A percentile compares a stretch with the other conserved stretches of the same genome.
Conservation (phyloP, 495 filamentous ascomycete species). For the Aspergillus bertholletiae region DNA sequence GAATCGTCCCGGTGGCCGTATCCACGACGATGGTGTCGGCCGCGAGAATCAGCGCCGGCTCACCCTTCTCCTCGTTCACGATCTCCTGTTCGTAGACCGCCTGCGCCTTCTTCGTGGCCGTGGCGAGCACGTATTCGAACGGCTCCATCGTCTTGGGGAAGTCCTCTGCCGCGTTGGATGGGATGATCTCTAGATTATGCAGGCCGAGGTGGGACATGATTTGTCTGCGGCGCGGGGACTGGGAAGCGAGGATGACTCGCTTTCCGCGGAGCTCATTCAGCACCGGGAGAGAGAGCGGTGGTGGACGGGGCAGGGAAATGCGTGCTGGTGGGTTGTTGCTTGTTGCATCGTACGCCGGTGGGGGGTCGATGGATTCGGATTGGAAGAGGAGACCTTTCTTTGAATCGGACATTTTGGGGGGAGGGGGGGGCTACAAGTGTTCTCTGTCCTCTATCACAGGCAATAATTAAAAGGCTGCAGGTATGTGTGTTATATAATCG, state of each 20-base stretch:
- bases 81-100: slow-evolving; percentile 72
- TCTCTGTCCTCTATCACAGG: too few relatives aligned
- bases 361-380: slow-evolving; percentile 23
- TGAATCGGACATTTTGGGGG: slow-evolving; percentile 28
- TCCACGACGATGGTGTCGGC: slow-evolving; percentile 91
- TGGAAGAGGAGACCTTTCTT: slow-evolving; percentile 30
- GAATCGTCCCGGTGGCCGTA: slow-evolving; percentile 54
- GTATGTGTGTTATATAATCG: too few relatives aligned
- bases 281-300: slow-evolving; percentile 72
- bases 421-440: neutral
- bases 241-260: slow-evolving; percentile 82
- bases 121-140: slow-evolving; percentile 86
- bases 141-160: slow-evolving; percentile 75
- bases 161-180: slow-evolving; percentile 77
- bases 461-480: too few relatives aligned
- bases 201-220: slow-evolving; percentile 74
- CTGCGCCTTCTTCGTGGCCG: slow-evolving; percentile 76
- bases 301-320: slow-evolving; percentile 45
- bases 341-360: slow-evolving; percentile 34
- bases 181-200: slow-evolving; percentile 73
- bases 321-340: slow-evolving; percentile 4
- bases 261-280: slow-evolving; percentile 66
- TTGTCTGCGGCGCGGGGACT: slow-evolving; percentile 77
- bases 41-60: slow-evolving; percentile 82
- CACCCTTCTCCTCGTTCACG: slow-evolving; percentile 53